phyloP scores from a whole-genome alignment of 352 stramenopile genomes.

The Globisporangium takayamanum region DNA sequence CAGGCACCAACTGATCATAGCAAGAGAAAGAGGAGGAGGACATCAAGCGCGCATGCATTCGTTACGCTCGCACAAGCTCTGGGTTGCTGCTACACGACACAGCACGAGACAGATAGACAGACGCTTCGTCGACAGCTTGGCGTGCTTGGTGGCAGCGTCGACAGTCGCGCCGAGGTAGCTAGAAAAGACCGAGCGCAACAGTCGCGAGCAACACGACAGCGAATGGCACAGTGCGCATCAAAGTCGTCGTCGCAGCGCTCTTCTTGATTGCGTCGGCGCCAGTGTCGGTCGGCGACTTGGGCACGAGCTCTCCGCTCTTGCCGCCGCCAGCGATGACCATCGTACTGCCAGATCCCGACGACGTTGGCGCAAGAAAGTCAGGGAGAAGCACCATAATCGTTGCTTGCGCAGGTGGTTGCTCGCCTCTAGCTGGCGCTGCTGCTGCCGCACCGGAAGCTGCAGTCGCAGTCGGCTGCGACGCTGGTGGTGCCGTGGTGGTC shows the following conservation, averaged over 20 bases:
- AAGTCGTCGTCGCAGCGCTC: not conserved
- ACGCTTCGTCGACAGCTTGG: not conserved
- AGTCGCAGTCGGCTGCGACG: not conserved
- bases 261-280: not conserved
- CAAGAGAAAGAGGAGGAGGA: not conserved
- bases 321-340: conserved; percentile 30
- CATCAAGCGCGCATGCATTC: not conserved
- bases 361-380: conserved; percentile 30
- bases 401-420: conserved; percentile 18
- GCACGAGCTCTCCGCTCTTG: conserved; percentile 13
- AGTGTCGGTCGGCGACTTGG: conserved; percentile 12
- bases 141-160: no score
- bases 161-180: not conserved
- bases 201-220: not conserved
- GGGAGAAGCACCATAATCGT: conserved; percentile 56
- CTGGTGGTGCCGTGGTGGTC: not conserved
- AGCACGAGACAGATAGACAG: not conserved
- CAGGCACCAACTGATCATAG: no score
- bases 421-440: conserved; percentile 12
- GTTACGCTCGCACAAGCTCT: not conserved
- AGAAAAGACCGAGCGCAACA: conserved; percentile 1
- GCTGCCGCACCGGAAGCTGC: conserved; percentile 11
- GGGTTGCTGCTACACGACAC: not conserved
- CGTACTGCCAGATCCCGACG: conserved; percentile 35
- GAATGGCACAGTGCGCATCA: not conserved